A percentile compares a stretch with the other conserved stretches of the same genome.
Conservation (phyloP, 331 rosid species). For the Telfairia occidentalis region DNA sequence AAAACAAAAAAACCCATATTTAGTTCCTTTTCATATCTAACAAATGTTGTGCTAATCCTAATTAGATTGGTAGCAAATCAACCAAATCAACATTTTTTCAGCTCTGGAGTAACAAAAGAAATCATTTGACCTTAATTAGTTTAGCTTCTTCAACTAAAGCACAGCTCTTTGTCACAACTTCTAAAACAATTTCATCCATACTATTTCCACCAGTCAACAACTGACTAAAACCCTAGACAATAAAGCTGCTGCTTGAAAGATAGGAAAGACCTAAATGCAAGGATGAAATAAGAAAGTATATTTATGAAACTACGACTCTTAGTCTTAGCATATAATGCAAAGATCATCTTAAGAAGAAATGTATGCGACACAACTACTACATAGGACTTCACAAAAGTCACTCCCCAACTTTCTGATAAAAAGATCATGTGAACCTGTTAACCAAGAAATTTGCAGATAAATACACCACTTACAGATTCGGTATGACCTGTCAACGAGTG, state of each 20-base stretch:
- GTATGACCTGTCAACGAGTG: conserved; percentile 96
- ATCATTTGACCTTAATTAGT: neutral
- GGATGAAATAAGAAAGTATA: neutral
- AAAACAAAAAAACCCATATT: neutral
- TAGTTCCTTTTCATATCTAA: neutral
- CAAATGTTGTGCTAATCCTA: neutral
- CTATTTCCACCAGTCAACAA: neutral
- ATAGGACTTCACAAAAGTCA: neutral
- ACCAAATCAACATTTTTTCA: neutral
- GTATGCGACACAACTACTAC: neutral
- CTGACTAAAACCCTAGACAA: conserved; percentile 1
- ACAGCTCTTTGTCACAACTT: neutral
- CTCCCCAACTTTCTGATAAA: neutral
- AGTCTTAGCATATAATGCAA: neutral
- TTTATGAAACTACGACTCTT: neutral
- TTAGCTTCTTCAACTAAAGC: neutral
- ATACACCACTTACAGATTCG: conserved; percentile 59
- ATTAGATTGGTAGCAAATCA: neutral
- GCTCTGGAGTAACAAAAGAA: neutral
- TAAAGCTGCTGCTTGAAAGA: neutral
- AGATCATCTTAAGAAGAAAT: neutral
- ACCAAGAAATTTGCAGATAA: conserved; percentile 5
- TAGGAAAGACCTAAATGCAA: neutral
- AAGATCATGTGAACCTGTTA: neutral
- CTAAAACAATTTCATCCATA: neutral